Percentiles rank a stretch among this genome's conserved stretches.
These are phyloP conservation scores for Bimuria novae-zelandiae DNA, from an alignment of 2,329 filamentous ascomycete species.

Conservation along the genomic window DNA sequence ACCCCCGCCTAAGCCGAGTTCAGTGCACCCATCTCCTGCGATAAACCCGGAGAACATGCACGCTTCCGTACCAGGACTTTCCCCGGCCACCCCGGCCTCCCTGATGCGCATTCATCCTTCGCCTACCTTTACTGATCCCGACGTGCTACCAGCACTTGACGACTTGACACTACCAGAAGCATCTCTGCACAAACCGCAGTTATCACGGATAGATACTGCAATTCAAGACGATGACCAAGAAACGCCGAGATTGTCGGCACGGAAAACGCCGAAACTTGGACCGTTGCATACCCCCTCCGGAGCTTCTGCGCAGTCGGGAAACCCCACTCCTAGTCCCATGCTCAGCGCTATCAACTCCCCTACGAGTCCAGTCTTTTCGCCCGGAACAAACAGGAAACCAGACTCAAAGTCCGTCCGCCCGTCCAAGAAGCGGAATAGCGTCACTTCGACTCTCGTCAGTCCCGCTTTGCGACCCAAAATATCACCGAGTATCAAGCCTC, in stretches of 20 bases:
- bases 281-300: conserved; percentile 57
- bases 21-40: conserved; percentile 69
- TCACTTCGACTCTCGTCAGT: conserved; percentile 69
- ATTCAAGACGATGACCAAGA: conserved; percentile 53
- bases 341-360: conserved; percentile 59
- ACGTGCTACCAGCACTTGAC: conserved; percentile 53
- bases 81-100: conserved; percentile 77
- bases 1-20: conserved; percentile 67
- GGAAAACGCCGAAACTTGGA: conserved; percentile 67
- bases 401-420: conserved; percentile 34
- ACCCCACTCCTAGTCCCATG: conserved; percentile 59
- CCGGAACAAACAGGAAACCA: conserved; percentile 33
- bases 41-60: conserved; percentile 55
- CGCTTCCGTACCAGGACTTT: conserved; percentile 29
- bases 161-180: conserved; percentile 74
- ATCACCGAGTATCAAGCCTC: conserved; percentile 90
- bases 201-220: conserved; percentile 58
- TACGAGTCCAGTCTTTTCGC: conserved; percentile 45
- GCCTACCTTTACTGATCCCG: conserved; percentile 33
- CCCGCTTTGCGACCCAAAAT: conserved; percentile 87
- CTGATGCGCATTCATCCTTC: conserved; percentile 66
- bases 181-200: conserved; percentile 55
- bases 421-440: conserved; percentile 60
- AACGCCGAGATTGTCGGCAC: conserved; percentile 67
- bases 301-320: conserved; percentile 29